Conservation (phyloP, 1,284 basidiomycete species). For the Peniophora sp. region DNA sequence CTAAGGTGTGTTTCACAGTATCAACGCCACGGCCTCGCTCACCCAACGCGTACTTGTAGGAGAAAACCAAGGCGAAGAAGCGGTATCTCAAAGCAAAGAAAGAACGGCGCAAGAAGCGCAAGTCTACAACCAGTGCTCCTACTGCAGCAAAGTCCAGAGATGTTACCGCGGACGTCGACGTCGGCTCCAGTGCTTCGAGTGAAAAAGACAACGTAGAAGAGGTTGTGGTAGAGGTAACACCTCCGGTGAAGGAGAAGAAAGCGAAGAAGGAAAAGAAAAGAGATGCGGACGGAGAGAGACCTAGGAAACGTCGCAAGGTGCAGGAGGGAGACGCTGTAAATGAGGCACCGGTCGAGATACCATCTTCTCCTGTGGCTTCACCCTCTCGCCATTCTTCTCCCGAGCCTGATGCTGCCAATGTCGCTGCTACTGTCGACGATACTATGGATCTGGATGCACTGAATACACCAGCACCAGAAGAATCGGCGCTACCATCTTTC, state of each 20-base stretch:
- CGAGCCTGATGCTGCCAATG: not conserved
- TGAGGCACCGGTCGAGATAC: slow-evolving; percentile 15
- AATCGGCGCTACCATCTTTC: slow-evolving; percentile 51
- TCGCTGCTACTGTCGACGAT: not conserved
- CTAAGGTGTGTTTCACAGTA: too few species aligned
- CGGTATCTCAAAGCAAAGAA: slow-evolving; percentile 28
- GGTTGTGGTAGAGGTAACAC: slow-evolving; percentile 20
- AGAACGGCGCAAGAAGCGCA: slow-evolving; percentile 24
- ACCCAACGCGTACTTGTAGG: too few species aligned
- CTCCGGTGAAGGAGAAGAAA: slow-evolving; percentile 8
- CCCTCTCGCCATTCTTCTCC: not conserved
- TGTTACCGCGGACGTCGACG: too few species aligned
- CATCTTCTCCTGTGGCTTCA: not conserved
- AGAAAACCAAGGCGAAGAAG: slow-evolving; percentile 27
- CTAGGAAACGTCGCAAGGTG: slow-evolving; percentile 34
- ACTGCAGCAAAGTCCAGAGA: too few species aligned
- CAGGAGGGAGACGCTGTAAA: slow-evolving; percentile 13
- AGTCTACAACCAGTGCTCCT: too few species aligned
- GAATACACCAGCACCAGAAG: slow-evolving; percentile 23
- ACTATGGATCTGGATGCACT: not conserved
- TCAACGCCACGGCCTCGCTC: too few species aligned
- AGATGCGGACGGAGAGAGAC: slow-evolving; percentile 15
- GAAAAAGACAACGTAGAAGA: slow-evolving; percentile 8
- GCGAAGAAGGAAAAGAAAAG: slow-evolving; percentile 7
- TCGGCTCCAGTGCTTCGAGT: slow-evolving; percentile 2